Base-by-base conservation (phyloP, 2,329 filamentous ascomycete species). In the Epichloe elymi region DNA sequence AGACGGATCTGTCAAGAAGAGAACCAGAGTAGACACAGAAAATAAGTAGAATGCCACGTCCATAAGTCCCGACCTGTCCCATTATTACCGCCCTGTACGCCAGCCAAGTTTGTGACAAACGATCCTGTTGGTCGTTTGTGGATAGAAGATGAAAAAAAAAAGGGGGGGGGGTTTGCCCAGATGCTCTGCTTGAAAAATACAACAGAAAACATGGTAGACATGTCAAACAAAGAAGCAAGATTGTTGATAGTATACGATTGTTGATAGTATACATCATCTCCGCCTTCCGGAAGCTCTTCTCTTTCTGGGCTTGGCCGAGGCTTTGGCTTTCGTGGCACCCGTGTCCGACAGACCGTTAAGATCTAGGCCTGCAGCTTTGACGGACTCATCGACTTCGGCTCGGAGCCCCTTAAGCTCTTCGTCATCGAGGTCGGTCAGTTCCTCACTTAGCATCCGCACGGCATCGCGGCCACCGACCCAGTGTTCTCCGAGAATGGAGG, bases 371-470 rank as follows among this genome's bases (percentile, higher is more conserved):
- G 60, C 60, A 3, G 64, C 59, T 37, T 55, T 52, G 23, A 63
- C 61, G 30, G 58, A 58, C 38, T 75, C 71, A 56, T 75, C 74
- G 33, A 79, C 70, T 56, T 78, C 76, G 46, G 73, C 71, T 36
- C 70, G 74, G 36, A 88, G 70, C 36, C 85, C 87, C 60, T 86
- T 83, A 52, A 95, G 73, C 67, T 91, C 88, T 48, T 94, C 89
- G 57, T 96, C 90, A 59, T 95, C 90, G 63, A 96, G 82, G 62
- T 96, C 91, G 51, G 86, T 94, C 20, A 96, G 74, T 58, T 91
- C 87, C 66, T 95, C 90, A 60, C 87, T 94, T 66, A 91, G 82
- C 58, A 71, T 73, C 30, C 76, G 70, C 37, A 74, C 68, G 1
- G 85, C 80, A 51, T 90, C 85, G 36, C 83, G 76, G 2, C 83